Evolutionary conservation across 495 filamentous ascomycete genomes (phyloP), one percentile per base, ranked within the genome.

Genomic region (Aspergillus sclerotioniger): DNA sequence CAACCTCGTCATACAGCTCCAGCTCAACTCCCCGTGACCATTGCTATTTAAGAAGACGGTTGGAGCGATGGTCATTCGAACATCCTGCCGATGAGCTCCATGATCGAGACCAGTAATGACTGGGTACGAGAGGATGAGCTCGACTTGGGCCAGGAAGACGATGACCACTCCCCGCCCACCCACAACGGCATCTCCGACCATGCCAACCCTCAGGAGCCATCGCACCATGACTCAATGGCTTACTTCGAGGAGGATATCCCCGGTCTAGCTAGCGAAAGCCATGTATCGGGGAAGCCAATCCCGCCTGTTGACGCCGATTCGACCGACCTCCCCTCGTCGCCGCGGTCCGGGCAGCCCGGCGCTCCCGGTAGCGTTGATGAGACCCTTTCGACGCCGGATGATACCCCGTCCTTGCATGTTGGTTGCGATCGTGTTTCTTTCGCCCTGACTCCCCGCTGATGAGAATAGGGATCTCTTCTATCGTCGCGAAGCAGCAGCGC

Each of bases 361-460:
- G 66, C 41, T 25, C 51, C 63, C 28, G 68, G 61, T n/a, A 77
- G 75, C 62, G 58, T 76, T 62, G 79, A 80, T 61, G 80, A 73
- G 51, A 78, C 77, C 9, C 63, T 84, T 43, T 94, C 90, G 2
- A 88, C 84, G 13, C 90, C 92, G 15, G 93, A 97, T 65, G 92
- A 96, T 72, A 87, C 90, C 3, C 92, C 91, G 15, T 97, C 94
- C 13, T 67, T 95, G 51, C 90, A 91, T 75, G 92, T 96, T 76
- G 62, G 79, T 72, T 52, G 62, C 57, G 41, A 59, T 39, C 51
- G 35, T 52, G 28, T 35, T 33, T 37, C 56, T 43, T 48, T 25
- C 20, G 49, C 10, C 13, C 32, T 20, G 29, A 41, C 33, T 33
- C 39, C 53, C 51, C 28, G 53, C 67, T 73, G 41, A 73, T 67